Evolutionary conservation across 2,329 filamentous ascomycete species (phyloP), one percentile per base, ranked within the genome.

Genomic region (Seiridium cupressi): DNA sequence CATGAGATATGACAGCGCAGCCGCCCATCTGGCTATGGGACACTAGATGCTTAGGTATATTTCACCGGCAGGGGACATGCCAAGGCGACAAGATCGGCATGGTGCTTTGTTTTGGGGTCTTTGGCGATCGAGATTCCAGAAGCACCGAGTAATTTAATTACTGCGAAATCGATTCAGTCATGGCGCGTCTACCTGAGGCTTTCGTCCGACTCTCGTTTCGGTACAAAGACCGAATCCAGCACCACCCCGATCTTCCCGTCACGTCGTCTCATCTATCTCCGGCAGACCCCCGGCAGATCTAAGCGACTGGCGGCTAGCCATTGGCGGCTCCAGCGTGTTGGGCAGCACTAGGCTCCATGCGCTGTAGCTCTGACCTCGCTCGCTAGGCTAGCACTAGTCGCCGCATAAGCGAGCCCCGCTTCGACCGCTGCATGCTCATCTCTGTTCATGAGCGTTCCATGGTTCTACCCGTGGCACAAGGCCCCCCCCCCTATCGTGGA

Each of bases 391-490:
- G 7, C 49, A 31, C 44, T 55, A 55, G 54, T 57, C 44, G 40
- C 54, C 54, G 54, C 40, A 57, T 57, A 57, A 57, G n/a, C 51
- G 51, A 55, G 51, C 18, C 51, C 49, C 49, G 18, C 49, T 38
- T 13, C 35, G 18, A 8, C 18, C 35, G n/a, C 51, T 10, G n/a
- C 36, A 3, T 11, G n/a, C n/a, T 44, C 38, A 26, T 55, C 38
- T 35, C 38, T 35, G 8, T 44, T 32, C 35, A 4, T 53, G 10
- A 35, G 49, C 18, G 35, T 44, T 44, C 9, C 53, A 10, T 18
- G 40, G 9, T 32, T 4, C 34, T 26, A 26, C 18, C 18, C 18
- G 18, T 26, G 18, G 31, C 10, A 53, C 7, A 36, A 8, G 32
- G 32, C n/a, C 10, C 51, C 51, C 13, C 10, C 53, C 53, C 53